Conservation (phyloP, 148 eudicot species). For the Heliamphora exappendiculata region DNA sequence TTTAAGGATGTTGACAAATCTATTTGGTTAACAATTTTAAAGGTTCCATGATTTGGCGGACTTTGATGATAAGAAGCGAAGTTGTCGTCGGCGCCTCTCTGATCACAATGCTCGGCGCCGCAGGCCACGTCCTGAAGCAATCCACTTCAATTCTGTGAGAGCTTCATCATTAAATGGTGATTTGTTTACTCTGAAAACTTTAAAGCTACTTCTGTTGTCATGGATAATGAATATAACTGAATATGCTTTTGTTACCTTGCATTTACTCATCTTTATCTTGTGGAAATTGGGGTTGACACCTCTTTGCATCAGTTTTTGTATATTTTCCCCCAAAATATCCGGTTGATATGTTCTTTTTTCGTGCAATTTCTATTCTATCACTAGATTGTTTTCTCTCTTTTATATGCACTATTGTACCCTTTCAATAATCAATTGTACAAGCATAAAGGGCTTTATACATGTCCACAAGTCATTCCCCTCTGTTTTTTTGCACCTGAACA, state of each 20-base stretch:
- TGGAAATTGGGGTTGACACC: background rate
- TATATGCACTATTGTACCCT: background rate
- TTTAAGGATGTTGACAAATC: conserved; percentile 1
- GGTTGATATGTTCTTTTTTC: background rate
- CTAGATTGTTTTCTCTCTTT: background rate
- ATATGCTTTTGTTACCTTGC: background rate
- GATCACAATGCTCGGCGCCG: conserved; percentile 89
- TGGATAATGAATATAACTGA: background rate
- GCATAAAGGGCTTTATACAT: background rate
- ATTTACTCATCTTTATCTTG: background rate
- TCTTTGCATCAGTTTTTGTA: background rate
- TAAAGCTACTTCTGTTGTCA: background rate
- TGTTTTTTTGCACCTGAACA: conserved; percentile 15
- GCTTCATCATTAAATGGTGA: conserved; percentile 57
- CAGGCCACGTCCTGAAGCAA: conserved; percentile 61
- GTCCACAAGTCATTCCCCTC: background rate
- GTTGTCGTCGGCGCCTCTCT: conserved; percentile 83
- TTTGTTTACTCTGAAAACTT: background rate
- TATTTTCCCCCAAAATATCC: background rate
- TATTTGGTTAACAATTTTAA: conserved; percentile 9
- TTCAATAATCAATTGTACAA: conserved; percentile 2
- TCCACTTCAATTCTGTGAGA: conserved; percentile 54
- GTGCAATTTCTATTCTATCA: background rate
- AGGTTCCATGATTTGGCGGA: conserved; percentile 76
- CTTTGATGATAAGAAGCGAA: conserved; percentile 82